These are phyloP conservation scores for Colletotrichum tropicale DNA, from an alignment of 2,329 filamentous ascomycete genomes.

Conservation along the genomic window DNA sequence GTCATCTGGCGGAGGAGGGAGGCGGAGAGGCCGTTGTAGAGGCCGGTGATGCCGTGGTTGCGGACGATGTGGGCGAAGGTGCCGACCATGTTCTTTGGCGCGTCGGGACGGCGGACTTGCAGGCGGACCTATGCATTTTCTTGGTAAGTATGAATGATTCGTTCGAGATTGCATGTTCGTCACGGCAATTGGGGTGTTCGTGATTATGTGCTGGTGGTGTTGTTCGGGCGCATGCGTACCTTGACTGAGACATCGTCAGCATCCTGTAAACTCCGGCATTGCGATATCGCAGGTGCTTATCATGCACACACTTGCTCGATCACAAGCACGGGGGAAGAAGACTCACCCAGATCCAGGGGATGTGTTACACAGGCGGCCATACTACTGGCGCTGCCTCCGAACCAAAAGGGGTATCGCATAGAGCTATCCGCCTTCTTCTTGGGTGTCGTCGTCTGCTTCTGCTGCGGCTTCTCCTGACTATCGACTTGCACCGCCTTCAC, in stretches of 20 bases:
- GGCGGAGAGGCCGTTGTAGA: slow-evolving; percentile 92
- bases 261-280: neutral
- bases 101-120: slow-evolving; percentile 80
- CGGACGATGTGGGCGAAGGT: slow-evolving; percentile 85
- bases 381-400: slow-evolving; percentile 92
- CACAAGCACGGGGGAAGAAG: neutral
- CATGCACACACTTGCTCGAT: neutral
- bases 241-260: slow-evolving; percentile 49
- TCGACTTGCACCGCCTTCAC: neutral
- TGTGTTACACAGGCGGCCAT: slow-evolving; percentile 92
- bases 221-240: slow-evolving; percentile 30
- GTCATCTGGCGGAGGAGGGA: slow-evolving; percentile 92
- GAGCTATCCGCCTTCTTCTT: slow-evolving; percentile 43
- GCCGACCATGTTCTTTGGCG: slow-evolving; percentile 80
- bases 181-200: neutral
- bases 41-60: slow-evolving; percentile 75
- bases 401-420: slow-evolving; percentile 84
- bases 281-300: neutral
- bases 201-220: neutral
- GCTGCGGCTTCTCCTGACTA: neutral
- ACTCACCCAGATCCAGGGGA: slow-evolving; percentile 87
- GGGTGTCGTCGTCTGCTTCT: slow-evolving; percentile 7
- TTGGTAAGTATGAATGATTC: neutral
- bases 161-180: neutral
- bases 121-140: slow-evolving; percentile 70